Evolutionary conservation across 139 green algal species (phyloP).

Genomic region (Yamagishiella unicocca): DNA sequence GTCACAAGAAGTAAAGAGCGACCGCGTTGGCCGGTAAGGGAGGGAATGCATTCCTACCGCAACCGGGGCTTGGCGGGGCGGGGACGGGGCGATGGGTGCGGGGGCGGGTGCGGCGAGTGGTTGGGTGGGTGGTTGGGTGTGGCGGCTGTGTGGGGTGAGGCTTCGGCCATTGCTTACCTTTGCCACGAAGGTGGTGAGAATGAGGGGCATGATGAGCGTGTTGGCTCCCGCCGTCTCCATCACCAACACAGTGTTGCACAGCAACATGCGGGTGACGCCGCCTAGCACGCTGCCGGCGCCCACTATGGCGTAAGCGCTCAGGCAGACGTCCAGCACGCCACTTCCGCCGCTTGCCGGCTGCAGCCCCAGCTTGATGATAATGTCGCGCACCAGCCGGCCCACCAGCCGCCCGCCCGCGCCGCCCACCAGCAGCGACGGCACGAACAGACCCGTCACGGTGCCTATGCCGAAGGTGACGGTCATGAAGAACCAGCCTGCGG

Average conservation of each 20-base stretch:
- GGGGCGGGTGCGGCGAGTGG: too few relatives aligned
- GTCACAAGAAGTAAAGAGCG: too few relatives aligned
- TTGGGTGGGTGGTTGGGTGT: too few relatives aligned
- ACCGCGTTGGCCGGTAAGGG: too few relatives aligned
- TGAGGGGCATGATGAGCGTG: slow-evolving; percentile 79
- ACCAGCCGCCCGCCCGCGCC: slow-evolving; percentile 71
- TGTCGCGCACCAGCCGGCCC: slow-evolving; percentile 61
- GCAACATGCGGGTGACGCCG: slow-evolving; percentile 82
- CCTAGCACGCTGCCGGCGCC: slow-evolving; percentile 73
- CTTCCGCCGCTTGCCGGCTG: background rate
- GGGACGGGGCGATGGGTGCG: too few relatives aligned
- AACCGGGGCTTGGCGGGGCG: too few relatives aligned
- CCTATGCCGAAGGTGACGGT: slow-evolving; percentile 80
- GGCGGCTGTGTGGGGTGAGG: too few relatives aligned
- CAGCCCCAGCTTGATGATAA: slow-evolving; percentile 2
- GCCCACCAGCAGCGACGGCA: slow-evolving; percentile 76
- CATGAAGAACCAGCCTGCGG: slow-evolving; percentile 63
- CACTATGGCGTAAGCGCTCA: slow-evolving; percentile 78
- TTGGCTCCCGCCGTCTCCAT: slow-evolving; percentile 86
- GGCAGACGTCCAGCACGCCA: background rate
- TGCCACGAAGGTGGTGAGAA: slow-evolving; percentile 74
- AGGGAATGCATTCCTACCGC: too few relatives aligned
- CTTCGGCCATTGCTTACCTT: slow-evolving; percentile 58
- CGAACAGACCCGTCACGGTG: slow-evolving; percentile 80
- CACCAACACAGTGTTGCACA: slow-evolving; percentile 83